These are phyloP conservation scores for Xylaria longipes DNA, from an alignment of 495 filamentous ascomycete species.

Conservation along the genomic window DNA sequence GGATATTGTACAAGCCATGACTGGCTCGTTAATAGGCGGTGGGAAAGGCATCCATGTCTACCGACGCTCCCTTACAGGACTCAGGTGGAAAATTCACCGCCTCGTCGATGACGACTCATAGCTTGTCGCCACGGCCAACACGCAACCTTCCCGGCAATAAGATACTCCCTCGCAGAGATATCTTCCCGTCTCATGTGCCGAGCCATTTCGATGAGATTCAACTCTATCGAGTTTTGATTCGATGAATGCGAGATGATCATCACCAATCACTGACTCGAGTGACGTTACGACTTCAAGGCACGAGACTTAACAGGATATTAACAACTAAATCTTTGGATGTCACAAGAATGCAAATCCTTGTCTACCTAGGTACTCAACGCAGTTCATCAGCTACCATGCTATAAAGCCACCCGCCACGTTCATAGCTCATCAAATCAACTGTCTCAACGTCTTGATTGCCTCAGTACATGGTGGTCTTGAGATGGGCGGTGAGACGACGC, in stretches of 20 bases:
- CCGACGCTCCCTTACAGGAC: background rate
- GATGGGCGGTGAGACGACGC: background rate
- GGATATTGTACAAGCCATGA: background rate
- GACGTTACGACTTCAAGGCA: background rate
- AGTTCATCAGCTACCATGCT: background rate
- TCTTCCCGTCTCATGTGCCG: background rate
- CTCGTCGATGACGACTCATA: background rate
- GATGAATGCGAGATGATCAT: background rate
- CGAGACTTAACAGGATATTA: background rate
- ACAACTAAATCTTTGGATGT: background rate
- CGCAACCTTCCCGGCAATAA: background rate
- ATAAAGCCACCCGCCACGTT: background rate
- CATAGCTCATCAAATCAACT: background rate
- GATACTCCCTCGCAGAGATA: background rate
- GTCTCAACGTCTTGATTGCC: background rate
- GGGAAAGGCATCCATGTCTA: background rate
- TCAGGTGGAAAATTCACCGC: slow-evolving; percentile 7
- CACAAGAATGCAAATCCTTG: background rate
- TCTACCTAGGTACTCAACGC: background rate
- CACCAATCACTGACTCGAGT: background rate
- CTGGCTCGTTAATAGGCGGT: background rate
- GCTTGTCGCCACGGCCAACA: background rate
- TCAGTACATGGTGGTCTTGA: background rate
- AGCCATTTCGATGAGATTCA: background rate
- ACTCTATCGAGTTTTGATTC: background rate